Evolutionary conservation across 768 basidiomycete genomes (phyloP).

Genomic region (Pulveroboletus sp.): DNA sequence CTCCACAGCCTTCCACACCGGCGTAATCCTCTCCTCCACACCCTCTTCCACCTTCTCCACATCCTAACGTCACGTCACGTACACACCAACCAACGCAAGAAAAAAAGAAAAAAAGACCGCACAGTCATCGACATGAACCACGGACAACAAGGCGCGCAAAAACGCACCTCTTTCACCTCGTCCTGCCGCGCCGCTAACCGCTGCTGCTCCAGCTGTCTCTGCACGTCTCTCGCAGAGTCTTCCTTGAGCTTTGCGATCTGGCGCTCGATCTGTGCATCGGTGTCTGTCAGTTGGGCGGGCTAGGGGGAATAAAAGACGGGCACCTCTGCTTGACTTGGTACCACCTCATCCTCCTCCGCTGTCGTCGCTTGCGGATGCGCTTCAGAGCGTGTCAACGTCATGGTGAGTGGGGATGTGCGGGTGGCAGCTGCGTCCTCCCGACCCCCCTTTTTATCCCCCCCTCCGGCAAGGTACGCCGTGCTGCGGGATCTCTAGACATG

Average conservation of each 20-base stretch:
- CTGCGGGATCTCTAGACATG: no score
- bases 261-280: conserved; percentile 15
- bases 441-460: conserved; percentile 6
- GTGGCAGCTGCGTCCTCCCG: neutral
- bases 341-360: neutral
- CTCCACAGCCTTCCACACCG: conserved; percentile 6
- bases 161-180: conserved; percentile 10
- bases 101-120: no score
- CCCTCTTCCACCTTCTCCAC: neutral
- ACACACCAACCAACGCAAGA: neutral
- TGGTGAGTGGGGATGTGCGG: neutral
- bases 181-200: conserved; percentile 2
- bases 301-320: neutral
- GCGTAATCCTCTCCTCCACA: neutral
- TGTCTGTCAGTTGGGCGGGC: neutral
- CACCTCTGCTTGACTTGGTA: conserved; percentile 15
- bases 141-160: neutral
- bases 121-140: neutral
- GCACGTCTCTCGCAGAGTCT: conserved; percentile 21
- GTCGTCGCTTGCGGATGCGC: neutral
- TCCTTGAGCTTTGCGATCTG: conserved; percentile 18
- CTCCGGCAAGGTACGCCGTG: neutral
- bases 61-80: neutral
- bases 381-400: neutral
- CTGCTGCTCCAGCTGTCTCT: conserved; percentile 19